Conservation (phyloP, 768 basidiomycete species). For the Leccinellum rugosiceps region DNA sequence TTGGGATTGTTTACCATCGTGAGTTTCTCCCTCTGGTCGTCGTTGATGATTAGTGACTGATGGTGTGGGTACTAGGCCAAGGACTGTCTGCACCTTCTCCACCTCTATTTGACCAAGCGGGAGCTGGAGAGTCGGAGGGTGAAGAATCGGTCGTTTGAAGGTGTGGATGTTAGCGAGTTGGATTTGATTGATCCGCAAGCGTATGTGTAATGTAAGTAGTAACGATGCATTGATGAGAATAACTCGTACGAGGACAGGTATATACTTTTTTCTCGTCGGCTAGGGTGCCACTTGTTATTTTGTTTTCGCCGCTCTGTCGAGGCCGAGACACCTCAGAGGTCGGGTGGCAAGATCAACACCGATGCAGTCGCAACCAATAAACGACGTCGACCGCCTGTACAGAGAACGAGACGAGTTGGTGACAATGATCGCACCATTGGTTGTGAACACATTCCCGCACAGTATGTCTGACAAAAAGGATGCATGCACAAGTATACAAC, state of each 20-base stretch:
- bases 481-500: background rate
- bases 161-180: conserved; percentile 62
- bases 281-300: background rate
- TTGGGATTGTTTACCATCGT: conserved; percentile 67
- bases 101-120: conserved; percentile 67
- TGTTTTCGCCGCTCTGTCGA: background rate
- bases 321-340: background rate
- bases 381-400: too few relatives aligned
- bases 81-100: conserved; percentile 63
- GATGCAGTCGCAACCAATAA: background rate
- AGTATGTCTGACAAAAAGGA: background rate
- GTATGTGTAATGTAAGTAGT: conserved; percentile 6
- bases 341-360: too few relatives aligned
- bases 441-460: background rate
- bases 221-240: too few relatives aligned
- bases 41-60: background rate
- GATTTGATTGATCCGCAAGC: conserved; percentile 52
- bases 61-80: conserved; percentile 44
- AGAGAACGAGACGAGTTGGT: too few relatives aligned
- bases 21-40: conserved; percentile 16
- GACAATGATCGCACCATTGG: too few relatives aligned
- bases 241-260: too few relatives aligned
- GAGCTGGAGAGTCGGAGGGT: conserved; percentile 68
- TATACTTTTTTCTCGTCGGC: background rate
- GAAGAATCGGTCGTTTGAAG: conserved; percentile 68